These are phyloP conservation scores for Coniochaeta hoffmannii DNA, from an alignment of 2,329 filamentous ascomycete genomes.

Conservation along the genomic window DNA sequence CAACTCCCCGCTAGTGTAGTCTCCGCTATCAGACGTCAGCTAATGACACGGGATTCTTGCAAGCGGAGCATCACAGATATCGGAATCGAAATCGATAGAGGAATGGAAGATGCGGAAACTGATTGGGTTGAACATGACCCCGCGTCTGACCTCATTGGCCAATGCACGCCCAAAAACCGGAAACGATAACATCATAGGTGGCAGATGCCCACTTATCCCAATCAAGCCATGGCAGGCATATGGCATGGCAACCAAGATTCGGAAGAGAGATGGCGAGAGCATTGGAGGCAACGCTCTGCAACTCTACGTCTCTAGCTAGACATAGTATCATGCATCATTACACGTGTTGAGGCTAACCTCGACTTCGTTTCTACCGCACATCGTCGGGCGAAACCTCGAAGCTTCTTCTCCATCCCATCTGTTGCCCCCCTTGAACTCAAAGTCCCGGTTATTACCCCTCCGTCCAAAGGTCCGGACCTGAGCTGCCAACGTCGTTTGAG, in stretches of 20 bases:
- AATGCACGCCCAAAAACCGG: not conserved
- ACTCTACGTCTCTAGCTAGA: not conserved
- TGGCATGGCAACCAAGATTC: not conserved
- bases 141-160: conserved; percentile 2
- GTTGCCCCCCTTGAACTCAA: not conserved
- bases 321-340: not conserved
- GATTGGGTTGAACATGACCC: not conserved
- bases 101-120: not conserved
- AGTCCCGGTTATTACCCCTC: not conserved
- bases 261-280: not conserved
- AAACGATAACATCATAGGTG: conserved; percentile 1
- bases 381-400: not conserved
- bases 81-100: not conserved
- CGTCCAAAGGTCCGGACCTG: not conserved
- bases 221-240: not conserved
- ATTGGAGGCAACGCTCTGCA: not conserved
- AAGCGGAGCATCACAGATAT: not conserved
- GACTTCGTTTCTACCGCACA: not conserved
- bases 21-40: not conserved
- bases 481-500: not conserved
- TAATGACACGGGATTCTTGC: not conserved
- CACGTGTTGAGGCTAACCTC: not conserved
- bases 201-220: conserved; percentile 1
- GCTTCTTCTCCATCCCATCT: not conserved
- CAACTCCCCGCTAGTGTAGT: not conserved